A percentile compares a stretch with the other conserved stretches of the same genome.
phyloP scores from a whole-genome alignment of 2,329 filamentous ascomycete genomes.

The Pyrenochaeta sp. region DNA sequence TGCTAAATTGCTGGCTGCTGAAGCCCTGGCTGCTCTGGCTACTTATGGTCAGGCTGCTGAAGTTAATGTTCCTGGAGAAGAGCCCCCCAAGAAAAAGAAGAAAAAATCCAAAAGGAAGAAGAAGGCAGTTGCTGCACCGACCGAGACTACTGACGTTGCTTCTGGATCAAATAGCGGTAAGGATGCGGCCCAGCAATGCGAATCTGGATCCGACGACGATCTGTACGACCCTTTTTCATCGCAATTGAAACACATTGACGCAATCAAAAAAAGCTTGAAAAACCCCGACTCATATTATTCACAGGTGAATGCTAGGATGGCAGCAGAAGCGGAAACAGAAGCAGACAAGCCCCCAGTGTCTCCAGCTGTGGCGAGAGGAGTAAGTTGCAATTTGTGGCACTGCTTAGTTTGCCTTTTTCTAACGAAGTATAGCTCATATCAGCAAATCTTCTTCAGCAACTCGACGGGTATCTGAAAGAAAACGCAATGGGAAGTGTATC shows the following conservation, averaged over 20 bases:
- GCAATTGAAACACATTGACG: conserved; percentile 19
- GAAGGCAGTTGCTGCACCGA: conserved; percentile 16
- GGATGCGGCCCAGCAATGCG: background rate
- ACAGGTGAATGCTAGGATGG: conserved; percentile 7
- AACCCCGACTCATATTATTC: conserved; percentile 13
- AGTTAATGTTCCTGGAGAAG: background rate
- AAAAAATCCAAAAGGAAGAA: conserved; percentile 47
- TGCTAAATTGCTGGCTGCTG: background rate
- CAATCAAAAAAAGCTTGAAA: conserved; percentile 9
- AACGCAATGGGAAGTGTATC: no score
- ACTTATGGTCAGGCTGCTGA: background rate
- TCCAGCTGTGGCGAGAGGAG: no score
- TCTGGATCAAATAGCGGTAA: background rate
- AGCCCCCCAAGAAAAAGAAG: conserved; percentile 24
- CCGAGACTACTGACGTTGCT: background rate
- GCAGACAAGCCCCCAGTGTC: no score
- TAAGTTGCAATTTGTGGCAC: no score
- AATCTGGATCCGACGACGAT: background rate
- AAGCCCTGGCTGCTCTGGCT: background rate
- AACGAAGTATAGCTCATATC: no score
- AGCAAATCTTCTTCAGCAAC: no score
- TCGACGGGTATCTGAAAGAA: no score
- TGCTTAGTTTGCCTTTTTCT: no score
- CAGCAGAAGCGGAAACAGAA: background rate
- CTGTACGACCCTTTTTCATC: conserved; percentile 12